These are phyloP conservation scores for Candida glucosophila DNA, from an alignment of 1,139 yeast genomes.

Conservation along the genomic window DNA sequence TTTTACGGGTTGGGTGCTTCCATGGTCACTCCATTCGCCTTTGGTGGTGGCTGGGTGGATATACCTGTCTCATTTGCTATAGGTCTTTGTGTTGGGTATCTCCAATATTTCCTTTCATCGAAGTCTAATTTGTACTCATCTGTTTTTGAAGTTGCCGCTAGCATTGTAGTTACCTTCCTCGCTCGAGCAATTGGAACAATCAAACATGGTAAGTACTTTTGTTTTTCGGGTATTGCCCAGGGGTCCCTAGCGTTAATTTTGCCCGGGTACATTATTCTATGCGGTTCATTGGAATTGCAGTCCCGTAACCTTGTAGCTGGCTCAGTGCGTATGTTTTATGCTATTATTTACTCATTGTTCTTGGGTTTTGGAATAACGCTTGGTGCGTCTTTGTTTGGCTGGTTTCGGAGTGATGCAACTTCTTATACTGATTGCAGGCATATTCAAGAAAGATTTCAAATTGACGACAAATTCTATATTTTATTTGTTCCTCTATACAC, in stretches of 20 bases:
- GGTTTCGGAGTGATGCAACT: constrained; percentile 78
- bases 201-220: constrained; percentile 50
- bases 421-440: constrained; percentile 63
- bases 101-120: constrained; percentile 80
- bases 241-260: constrained; percentile 84
- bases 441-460: constrained; percentile 20
- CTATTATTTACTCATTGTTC: constrained; percentile 83
- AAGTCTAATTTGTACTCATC: constrained; percentile 75
- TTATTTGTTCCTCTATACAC: constrained; percentile 79
- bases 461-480: constrained; percentile 62
- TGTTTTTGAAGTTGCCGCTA: constrained; percentile 84
- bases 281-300: constrained; percentile 88
- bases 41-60: constrained; percentile 86
- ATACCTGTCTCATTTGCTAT: constrained; percentile 75
- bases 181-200: constrained; percentile 89
- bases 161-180: constrained; percentile 78
- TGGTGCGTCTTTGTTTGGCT: constrained; percentile 89
- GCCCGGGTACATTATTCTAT: constrained; percentile 86
- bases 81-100: constrained; percentile 72
- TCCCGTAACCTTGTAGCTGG: constrained; percentile 89
- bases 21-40: constrained; percentile 80
- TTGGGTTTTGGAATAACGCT: constrained; percentile 89
- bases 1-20: constrained; percentile 77
- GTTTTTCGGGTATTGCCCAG: constrained; percentile 84
- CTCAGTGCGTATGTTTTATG: constrained; percentile 91